A percentile compares a stretch with the other conserved stretches of the same genome.
Conservation (phyloP, 768 basidiomycete genomes). For the Hortiboletus flavorubellus region DNA sequence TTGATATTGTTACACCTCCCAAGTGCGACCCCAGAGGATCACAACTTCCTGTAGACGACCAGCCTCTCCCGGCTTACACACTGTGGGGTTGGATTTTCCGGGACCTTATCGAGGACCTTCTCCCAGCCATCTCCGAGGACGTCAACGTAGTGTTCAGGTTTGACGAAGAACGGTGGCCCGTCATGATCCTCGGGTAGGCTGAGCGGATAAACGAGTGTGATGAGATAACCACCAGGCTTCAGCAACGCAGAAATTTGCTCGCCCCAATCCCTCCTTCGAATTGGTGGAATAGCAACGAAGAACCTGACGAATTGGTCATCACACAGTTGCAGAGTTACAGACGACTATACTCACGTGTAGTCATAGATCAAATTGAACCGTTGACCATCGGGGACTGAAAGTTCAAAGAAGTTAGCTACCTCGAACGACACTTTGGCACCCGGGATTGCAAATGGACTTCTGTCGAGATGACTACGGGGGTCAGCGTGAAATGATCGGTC, state of each 20-base stretch:
- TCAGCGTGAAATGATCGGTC: not conserved
- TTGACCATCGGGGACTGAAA: slow-evolving; percentile 13
- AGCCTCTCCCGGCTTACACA: slow-evolving; percentile 51
- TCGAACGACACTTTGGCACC: slow-evolving; percentile 17
- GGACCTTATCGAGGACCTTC: slow-evolving; percentile 51
- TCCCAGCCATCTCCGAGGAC: slow-evolving; percentile 49
- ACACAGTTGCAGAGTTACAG: not conserved
- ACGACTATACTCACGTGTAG: slow-evolving; percentile 5
- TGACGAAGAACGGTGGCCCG: slow-evolving; percentile 65
- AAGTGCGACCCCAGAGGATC: not conserved
- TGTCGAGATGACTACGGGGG: not conserved
- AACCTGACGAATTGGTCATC: slow-evolving; percentile 25
- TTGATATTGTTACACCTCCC: not conserved
- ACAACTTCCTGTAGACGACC: slow-evolving; percentile 34
- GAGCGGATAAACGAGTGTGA: slow-evolving; percentile 59
- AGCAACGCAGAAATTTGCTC: slow-evolving; percentile 51
- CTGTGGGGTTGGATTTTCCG: slow-evolving; percentile 38
- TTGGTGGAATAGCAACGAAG: slow-evolving; percentile 68
- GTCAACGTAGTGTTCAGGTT: slow-evolving; percentile 52
- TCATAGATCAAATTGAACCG: slow-evolving; percentile 20
- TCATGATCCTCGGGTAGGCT: slow-evolving; percentile 39
- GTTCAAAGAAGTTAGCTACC: slow-evolving; percentile 16
- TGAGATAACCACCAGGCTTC: slow-evolving; percentile 60
- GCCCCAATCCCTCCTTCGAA: slow-evolving; percentile 53
- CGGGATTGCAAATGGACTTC: not conserved